phyloP scores from a whole-genome alignment of 2,329 filamentous ascomycete genomes.

The Phoma sp. region DNA sequence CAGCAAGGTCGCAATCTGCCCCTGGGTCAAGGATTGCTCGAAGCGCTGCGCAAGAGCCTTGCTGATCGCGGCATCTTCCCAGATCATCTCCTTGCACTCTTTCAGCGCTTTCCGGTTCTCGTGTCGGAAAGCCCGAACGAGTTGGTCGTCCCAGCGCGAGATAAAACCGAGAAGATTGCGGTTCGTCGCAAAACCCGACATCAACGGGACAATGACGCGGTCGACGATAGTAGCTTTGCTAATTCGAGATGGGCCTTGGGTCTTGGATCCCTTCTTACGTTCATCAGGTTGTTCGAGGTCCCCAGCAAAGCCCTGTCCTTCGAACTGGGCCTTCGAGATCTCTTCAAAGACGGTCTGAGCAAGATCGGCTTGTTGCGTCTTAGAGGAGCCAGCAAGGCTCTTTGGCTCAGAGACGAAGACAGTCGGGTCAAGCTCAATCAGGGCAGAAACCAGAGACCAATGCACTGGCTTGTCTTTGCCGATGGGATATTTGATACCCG shows the following conservation, averaged over 20 bases:
- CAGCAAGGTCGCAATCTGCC: constrained; percentile 40
- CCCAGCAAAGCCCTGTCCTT: constrained; percentile 17
- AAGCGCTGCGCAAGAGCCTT: constrained; percentile 31
- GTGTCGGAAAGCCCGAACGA: constrained; percentile 26
- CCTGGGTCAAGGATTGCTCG: constrained; percentile 41
- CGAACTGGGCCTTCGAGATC: constrained; percentile 30
- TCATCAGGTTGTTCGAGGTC: background rate
- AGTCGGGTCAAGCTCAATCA: constrained; percentile 41
- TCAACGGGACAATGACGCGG: constrained; percentile 38
- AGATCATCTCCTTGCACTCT: constrained; percentile 30
- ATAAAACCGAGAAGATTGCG: constrained; percentile 45
- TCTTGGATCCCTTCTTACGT: background rate
- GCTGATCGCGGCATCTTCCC: constrained; percentile 37
- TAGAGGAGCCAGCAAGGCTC: constrained; percentile 11
- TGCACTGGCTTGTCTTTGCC: constrained; percentile 26
- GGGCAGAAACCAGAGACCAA: constrained; percentile 42
- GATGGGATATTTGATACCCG: constrained; percentile 37
- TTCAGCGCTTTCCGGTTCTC: constrained; percentile 26
- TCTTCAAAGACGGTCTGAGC: constrained; percentile 36
- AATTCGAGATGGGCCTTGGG: background rate
- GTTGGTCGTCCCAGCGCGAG: constrained; percentile 42
- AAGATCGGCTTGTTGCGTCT: constrained; percentile 32
- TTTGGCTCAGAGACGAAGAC: constrained; percentile 39
- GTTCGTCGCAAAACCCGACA: constrained; percentile 43
- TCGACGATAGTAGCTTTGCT: constrained; percentile 13